Evolutionary conservation across 2,329 filamentous ascomycete genomes (phyloP).

Genomic region (Chalaropsis ovoidea): DNA sequence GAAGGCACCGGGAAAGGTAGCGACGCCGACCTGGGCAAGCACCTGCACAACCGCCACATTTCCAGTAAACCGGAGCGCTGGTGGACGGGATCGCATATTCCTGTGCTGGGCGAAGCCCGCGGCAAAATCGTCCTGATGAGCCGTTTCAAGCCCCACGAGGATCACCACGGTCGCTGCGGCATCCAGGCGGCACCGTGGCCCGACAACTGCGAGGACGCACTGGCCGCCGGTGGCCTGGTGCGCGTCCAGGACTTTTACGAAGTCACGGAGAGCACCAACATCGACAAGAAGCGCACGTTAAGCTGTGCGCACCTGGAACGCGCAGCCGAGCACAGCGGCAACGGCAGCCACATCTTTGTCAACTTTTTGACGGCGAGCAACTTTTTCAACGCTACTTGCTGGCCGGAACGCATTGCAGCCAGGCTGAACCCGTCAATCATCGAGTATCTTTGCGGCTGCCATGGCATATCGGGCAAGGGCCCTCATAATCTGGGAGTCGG

Average conservation of each 20-base stretch:
- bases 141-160: constrained; percentile 59
- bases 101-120: constrained; percentile 65
- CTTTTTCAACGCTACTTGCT: constrained; percentile 85
- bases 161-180: constrained; percentile 41
- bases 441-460: constrained; percentile 50
- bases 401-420: constrained; percentile 84
- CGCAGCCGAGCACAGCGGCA: constrained; percentile 41
- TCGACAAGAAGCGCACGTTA: constrained; percentile 68
- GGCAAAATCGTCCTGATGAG: constrained; percentile 78
- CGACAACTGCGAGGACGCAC: constrained; percentile 74
- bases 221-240: constrained; percentile 58
- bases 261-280: constrained; percentile 61
- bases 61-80: constrained; percentile 49
- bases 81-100: constrained; percentile 69
- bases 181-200: constrained; percentile 63
- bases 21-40: constrained; percentile 65
- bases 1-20: constrained; percentile 74
- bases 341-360: constrained; percentile 44
- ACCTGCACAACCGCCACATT: constrained; percentile 64
- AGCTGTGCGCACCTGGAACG: constrained; percentile 67
- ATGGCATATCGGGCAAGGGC: constrained; percentile 44
- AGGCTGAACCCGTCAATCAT: constrained; percentile 71
- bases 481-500: constrained; percentile 45
- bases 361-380: constrained; percentile 89
- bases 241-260: constrained; percentile 94